Evolutionary conservation across 2,329 filamentous ascomycete genomes (phyloP), one percentile per base, ranked within the genome.

Genomic region (Podosphaera xanthii): DNA sequence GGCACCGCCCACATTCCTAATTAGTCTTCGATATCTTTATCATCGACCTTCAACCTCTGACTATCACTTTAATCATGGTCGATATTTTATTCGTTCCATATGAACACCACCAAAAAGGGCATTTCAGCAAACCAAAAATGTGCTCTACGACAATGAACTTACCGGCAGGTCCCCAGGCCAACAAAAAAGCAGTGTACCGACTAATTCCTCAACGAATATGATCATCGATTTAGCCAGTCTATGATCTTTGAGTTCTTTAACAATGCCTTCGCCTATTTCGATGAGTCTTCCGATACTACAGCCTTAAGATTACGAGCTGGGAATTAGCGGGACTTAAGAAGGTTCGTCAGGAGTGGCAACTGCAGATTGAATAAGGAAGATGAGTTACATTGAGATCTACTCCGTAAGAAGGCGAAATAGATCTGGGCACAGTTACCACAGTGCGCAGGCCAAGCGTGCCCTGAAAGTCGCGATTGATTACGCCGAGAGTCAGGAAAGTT

Each of bases 171-270:
- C 6, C 57, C 42, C 31, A 46, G 36, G n/a, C 57, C 57, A 48
- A 48, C 40, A 12, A 40, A 58, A 49, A 58, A 58, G 33, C 38
- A 42, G 7, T 49, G 57, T 49, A 58, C 50, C 31, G 57, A 22
- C 22, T 58, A 44, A 44, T 58, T 58, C 34, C 30, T 48, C 40
- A 10, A 8, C 12, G 14, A 58, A 36, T 58, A 49, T 44, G 34
- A 36, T 14, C 57, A 49, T 50, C 14, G n/a, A 34, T 48, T 58
- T n/a, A 58, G 57, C 33, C 57, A 50, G n/a, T 58, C 57, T 9
- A 49, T 44, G 12, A 31, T 58, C 44, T 58, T 40, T n/a, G 57
- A 50, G 8, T 58, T 44, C 8, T 35, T 58, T 2, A 44, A 22
- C 55, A 44, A 8, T 22, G 22, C 40, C 44, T 58, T 58, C 35